Conservation (phyloP, 257 asterid genomes). For the Buddleja alternifolia region DNA sequence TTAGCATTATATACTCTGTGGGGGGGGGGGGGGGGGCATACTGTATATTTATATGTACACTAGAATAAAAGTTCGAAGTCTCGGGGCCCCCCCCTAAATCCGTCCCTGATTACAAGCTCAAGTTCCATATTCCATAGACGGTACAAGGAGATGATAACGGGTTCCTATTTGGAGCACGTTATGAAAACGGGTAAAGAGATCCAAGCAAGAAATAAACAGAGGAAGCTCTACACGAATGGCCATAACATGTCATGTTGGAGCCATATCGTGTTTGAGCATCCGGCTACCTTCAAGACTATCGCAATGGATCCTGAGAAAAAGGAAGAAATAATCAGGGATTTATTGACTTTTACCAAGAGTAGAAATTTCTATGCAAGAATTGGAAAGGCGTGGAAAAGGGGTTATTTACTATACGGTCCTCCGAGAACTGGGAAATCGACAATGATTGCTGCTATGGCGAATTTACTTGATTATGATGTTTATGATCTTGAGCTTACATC, state of each 20-base stretch:
- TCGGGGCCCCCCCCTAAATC: too few species aligned
- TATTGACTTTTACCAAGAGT: conserved; percentile 36
- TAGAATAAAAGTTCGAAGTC: too few species aligned
- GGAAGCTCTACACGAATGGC: conserved; percentile 44
- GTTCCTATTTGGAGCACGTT: conserved; percentile 39
- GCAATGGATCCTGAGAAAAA: conserved; percentile 42
- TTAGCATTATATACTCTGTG: too few species aligned
- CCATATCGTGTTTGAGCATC: conserved; percentile 42
- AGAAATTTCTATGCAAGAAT: conserved; percentile 44
- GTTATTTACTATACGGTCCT: conserved; percentile 43
- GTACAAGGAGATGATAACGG: conserved; percentile 39
- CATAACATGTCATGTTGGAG: conserved; percentile 37
- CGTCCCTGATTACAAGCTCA: conserved; percentile 40
- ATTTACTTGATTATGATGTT: conserved; percentile 39
- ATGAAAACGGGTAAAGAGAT: conserved; percentile 36
- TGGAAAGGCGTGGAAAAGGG: conserved; percentile 54
- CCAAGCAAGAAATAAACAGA: conserved; percentile 30
- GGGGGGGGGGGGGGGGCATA: too few species aligned
- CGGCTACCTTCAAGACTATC: conserved; percentile 40
- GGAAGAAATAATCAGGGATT: conserved; percentile 39
- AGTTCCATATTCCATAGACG: conserved; percentile 35
- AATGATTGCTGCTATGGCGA: conserved; percentile 50
- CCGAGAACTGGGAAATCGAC: conserved; percentile 51
- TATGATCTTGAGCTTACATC: conserved; percentile 50
- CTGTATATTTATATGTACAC: too few species aligned